Evolutionary conservation across 441 rosid genomes (phyloP), one percentile per base, ranked within the genome.

Genomic region (Gossypium aridum): DNA sequence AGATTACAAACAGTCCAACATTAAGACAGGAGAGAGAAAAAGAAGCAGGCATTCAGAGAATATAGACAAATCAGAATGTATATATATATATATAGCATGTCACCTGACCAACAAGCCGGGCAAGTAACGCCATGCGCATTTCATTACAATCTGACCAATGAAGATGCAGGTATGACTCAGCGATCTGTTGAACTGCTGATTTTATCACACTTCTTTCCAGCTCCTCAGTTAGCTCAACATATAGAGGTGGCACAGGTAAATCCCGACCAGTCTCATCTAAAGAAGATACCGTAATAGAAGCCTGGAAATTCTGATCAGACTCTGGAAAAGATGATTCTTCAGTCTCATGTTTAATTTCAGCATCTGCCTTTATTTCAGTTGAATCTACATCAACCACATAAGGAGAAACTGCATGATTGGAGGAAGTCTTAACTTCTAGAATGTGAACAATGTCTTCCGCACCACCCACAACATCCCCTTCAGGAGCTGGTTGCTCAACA

Each of bases 81-180:
- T 23, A 59, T 22, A 22, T 56, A 61, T 20, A 20, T 56, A 61
- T 56, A 61, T 34, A 73, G 67, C 4, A 34, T 61, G 47, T 76
- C 82, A 92, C 99, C 97, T 91, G 92, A 79, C 97, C 94, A 78
- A 88, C 89, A 82, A 97, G 84, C 69, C 98, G 91, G 73, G 99
- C 89, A 84, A 97, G 90, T 79, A 97, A 82, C 43, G 88, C 87
- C 91, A 91, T 89, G 72, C 87, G 85, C 22, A 76, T 88, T 80
- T 77, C 76, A 76, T 81, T 84, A 83, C 80, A 87, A 77, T 88
- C 91, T 54, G 83, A 78, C 76, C 88, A 90, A 74, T 81, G 70
- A 20, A 89, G 82, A 84, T 79, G 86, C 84, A 83, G 86, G 88
- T 85, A 87, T 59, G 98, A 89, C 73, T 87, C 88, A 78, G 95